phyloP scores from a whole-genome alignment of 2,329 filamentous ascomycete species.

The Nannizziopsis barbatae region DNA sequence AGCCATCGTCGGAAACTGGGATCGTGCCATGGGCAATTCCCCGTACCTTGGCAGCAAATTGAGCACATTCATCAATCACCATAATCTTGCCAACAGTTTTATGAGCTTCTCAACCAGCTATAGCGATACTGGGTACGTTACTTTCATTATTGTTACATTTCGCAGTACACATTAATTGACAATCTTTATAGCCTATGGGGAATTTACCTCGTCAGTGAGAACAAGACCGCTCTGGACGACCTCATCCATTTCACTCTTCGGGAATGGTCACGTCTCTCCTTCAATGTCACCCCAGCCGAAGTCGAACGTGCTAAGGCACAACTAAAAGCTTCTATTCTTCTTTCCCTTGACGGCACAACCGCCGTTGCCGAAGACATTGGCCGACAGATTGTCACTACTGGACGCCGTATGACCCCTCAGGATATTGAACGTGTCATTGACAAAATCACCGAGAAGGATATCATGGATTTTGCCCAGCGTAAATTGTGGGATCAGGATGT shows the following conservation, averaged over 20 bases:
- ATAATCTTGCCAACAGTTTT: constrained; percentile 97
- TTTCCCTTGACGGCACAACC: constrained; percentile 94
- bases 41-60: constrained; percentile 97
- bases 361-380: constrained; percentile 97
- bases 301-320: constrained; percentile 98
- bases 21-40: constrained; percentile 95
- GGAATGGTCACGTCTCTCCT: constrained; percentile 92
- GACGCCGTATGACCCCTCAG: constrained; percentile 76
- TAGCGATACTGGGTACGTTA: constrained; percentile 86
- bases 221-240: constrained; percentile 78
- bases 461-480: constrained; percentile 89
- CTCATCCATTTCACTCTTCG: constrained; percentile 96
- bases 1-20: constrained; percentile 99
- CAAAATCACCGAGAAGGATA: constrained; percentile 83
- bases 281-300: constrained; percentile 78
- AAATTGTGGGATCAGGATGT: constrained; percentile 98
- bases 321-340: constrained; percentile 94
- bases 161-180: not conserved
- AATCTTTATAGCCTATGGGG: constrained; percentile 70
- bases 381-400: constrained; percentile 95
- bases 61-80: constrained; percentile 83
- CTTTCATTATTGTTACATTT: not conserved
- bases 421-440: constrained; percentile 92
- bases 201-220: constrained; percentile 94
- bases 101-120: constrained; percentile 99